Conservation (phyloP, 2,329 filamentous ascomycete species). For the Exophiala calicioides region DNA sequence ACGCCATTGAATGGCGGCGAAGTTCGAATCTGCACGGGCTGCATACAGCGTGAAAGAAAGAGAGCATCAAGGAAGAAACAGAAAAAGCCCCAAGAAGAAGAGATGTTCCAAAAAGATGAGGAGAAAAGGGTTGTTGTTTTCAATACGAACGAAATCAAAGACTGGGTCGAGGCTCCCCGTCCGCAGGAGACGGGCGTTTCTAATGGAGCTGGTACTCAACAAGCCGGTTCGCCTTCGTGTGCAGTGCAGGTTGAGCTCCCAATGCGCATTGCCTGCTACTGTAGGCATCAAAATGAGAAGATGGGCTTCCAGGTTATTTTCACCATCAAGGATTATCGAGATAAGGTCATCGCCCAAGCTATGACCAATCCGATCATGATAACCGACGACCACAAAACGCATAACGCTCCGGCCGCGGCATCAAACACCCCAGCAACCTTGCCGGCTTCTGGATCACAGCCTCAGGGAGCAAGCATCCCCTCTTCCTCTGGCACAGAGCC, state of each 20-base stretch:
- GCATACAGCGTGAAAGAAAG: conserved; percentile 87
- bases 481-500: conserved; percentile 24
- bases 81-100: conserved; percentile 89
- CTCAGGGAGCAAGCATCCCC: conserved; percentile 49
- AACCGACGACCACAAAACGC: conserved; percentile 96
- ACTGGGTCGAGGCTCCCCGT: conserved; percentile 69
- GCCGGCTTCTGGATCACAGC: conserved; percentile 41
- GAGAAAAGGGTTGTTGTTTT: conserved; percentile 83
- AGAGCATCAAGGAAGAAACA: conserved; percentile 88
- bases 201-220: conserved; percentile 20
- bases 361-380: conserved; percentile 92
- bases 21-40: conserved; percentile 87
- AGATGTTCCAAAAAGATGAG: conserved; percentile 80
- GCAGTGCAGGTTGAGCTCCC: conserved; percentile 79
- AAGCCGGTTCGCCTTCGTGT: conserved; percentile 55
- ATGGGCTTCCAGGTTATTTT: conserved; percentile 91
- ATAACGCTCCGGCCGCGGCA: conserved; percentile 48
- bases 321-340: conserved; percentile 80
- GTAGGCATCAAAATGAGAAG: conserved; percentile 92
- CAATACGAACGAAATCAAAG: conserved; percentile 83
- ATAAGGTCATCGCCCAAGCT: conserved; percentile 76
- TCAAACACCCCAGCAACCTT: conserved; percentile 38
- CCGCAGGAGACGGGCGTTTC: conserved; percentile 47
- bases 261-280: conserved; percentile 97
- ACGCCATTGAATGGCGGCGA: conserved; percentile 87